Evolutionary conservation across 1,284 basidiomycete species (phyloP).

Genomic region (Papiliotrema nemorosa): DNA sequence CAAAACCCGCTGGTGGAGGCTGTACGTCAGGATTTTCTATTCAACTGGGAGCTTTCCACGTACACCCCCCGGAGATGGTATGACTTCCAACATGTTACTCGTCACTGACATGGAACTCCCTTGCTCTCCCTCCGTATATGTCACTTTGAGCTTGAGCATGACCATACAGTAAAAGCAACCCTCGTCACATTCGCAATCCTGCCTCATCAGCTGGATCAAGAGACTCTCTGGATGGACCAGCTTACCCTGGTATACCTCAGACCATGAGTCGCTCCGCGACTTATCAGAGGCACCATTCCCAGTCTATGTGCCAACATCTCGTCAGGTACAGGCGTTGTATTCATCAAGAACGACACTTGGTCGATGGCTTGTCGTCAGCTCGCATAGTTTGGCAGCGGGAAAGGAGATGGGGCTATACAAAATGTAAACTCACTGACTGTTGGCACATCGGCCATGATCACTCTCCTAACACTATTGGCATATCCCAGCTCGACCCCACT

Average conservation of each 20-base stretch:
- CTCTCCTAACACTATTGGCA: conserved; percentile 81
- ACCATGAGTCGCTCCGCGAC: conserved; percentile 75
- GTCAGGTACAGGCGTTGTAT: conserved; percentile 92
- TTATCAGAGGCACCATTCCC: conserved; percentile 88
- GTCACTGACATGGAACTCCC: conserved; percentile 41
- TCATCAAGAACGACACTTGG: conserved; percentile 87
- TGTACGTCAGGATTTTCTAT: too few species aligned
- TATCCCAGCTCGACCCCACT: conserved; percentile 93
- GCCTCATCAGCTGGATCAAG: background rate
- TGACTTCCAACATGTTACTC: conserved; percentile 46
- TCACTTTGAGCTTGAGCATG: conserved; percentile 41
- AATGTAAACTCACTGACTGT: conserved; percentile 68
- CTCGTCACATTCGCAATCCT: conserved; percentile 51
- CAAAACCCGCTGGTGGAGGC: too few species aligned
- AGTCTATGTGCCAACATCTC: conserved; percentile 96
- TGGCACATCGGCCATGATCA: conserved; percentile 92
- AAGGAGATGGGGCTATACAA: background rate
- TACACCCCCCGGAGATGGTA: conserved; percentile 34
- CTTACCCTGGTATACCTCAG: conserved; percentile 59
- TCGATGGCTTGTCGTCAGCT: conserved; percentile 95
- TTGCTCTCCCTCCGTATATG: conserved; percentile 22
- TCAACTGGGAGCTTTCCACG: conserved; percentile 19
- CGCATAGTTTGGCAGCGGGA: too few species aligned
- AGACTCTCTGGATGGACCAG: background rate
- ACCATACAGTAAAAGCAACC: conserved; percentile 51